Percentiles rank a stretch among this genome's conserved stretches.
These are phyloP conservation scores for Apophysomyces variabilis DNA, from an alignment of 371 early-diverging fungal genomes.

Conservation along the genomic window DNA sequence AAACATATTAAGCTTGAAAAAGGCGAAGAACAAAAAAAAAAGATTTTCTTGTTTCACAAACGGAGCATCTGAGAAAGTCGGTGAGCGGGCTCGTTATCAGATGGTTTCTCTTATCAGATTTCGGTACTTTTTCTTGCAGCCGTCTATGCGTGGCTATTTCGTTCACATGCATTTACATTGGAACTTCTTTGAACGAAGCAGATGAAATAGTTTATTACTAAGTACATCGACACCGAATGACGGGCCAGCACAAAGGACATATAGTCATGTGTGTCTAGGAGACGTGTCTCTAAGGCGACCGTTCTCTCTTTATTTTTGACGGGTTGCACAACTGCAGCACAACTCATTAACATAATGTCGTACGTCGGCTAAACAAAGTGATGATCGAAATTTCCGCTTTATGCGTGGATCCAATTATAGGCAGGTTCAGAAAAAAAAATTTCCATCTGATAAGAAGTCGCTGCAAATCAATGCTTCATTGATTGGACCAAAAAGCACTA, in stretches of 20 bases:
- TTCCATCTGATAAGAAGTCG: not conserved
- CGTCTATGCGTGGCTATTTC: not conserved
- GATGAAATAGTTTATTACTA: no score
- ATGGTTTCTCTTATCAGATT: constrained; percentile 8
- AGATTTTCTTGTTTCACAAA: constrained; percentile 4
- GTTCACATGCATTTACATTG: constrained; percentile 6
- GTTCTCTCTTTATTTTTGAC: not conserved
- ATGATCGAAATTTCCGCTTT: not conserved
- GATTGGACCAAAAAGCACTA: not conserved
- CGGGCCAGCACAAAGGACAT: not conserved
- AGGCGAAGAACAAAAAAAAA: not conserved
- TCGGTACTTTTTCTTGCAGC: constrained; percentile 9
- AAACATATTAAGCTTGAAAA: not conserved
- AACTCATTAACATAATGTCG: constrained; percentile 2
- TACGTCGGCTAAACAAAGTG: constrained; percentile 10
- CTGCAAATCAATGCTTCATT: not conserved
- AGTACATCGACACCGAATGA: no score
- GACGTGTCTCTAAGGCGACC: not conserved
- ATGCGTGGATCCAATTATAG: constrained; percentile 3
- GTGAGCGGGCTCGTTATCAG: constrained; percentile 9
- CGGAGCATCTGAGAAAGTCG: not conserved
- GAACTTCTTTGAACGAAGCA: not conserved
- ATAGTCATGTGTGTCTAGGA: not conserved
- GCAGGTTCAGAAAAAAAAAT: not conserved
- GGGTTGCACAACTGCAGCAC: constrained; percentile 11